Evolutionary conservation across 2,329 filamentous ascomycete species (phyloP), one percentile per base, ranked within the genome.

Genomic region (Myriosclerotinia curreyana): DNA sequence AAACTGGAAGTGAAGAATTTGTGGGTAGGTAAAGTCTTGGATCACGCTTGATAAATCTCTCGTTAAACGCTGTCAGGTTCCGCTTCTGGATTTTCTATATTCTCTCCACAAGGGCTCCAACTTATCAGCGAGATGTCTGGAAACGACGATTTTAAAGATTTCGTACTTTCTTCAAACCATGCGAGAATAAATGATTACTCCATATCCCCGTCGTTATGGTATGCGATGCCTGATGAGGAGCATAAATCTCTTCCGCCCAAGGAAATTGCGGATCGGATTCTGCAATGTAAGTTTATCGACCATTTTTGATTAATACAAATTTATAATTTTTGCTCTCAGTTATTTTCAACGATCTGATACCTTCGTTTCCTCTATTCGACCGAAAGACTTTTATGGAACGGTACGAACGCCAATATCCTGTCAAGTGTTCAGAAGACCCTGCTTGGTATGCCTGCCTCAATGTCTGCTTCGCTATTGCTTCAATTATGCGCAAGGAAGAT

Each of bases 391-490:
- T 72, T n/a, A 65, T 65, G 44, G 48, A 53, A 40, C 60, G 64
- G 17, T 67, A 69, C 49, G 53, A 67, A 56, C 66, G 60, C 44
- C 67, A 71, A 50, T 71, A 71, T 48, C 67, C 70, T 48, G 38
- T 55, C 36, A 68, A 66, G 34, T 67, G 65, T 48, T 67, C 68
- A 5, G 46, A 42, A 61, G 56, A 65, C 22, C 65, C 60, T 44
- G 68, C 66, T 58, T 72, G 70, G 70, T 72, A 71, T 49, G 70
- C 70, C 50, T 69, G 64, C 25, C 61, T 72, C 15, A 72, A 72
- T 60, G 60, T 64, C n/a, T 67, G 70, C 28, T 67, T 72, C 20
- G 62, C 62, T 36, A 34, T 65, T 28, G 61, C 61, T 58, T 14
- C 44, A 8, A 58, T 63, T 14, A 63, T 67, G 60, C 48, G 49